Evolutionary conservation across 2,329 filamentous ascomycete genomes (phyloP).

Genomic region (Fusarium floridanum): DNA sequence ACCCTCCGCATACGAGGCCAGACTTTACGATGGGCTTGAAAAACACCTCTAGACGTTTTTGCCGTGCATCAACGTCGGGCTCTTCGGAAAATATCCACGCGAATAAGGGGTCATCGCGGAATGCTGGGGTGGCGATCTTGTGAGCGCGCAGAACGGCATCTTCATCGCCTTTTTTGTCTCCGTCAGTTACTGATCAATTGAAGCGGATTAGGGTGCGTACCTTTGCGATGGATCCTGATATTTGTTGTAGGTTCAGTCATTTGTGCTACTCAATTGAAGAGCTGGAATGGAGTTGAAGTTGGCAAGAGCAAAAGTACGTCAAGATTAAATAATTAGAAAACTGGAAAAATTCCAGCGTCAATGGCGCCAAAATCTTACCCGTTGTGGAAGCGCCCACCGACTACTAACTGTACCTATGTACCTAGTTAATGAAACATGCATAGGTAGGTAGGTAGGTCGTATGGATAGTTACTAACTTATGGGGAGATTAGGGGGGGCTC

Average conservation of each 20-base stretch:
- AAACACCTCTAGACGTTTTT: constrained; percentile 9
- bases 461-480: background rate
- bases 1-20: constrained; percentile 7
- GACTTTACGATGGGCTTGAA: constrained; percentile 15
- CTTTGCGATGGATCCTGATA: constrained; percentile 1
- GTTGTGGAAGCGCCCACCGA: background rate
- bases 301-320: background rate
- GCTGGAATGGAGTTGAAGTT: background rate
- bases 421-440: background rate
- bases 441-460: too few species aligned
- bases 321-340: background rate
- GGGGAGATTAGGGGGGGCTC: background rate
- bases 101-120: constrained; percentile 16
- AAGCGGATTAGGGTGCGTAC: background rate
- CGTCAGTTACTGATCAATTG: background rate
- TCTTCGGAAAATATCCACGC: constrained; percentile 17
- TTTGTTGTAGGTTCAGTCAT: background rate
- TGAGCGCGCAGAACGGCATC: background rate
- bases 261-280: background rate
- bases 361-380: background rate
- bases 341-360: background rate
- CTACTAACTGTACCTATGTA: background rate
- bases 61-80: constrained; percentile 1
- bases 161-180: background rate
- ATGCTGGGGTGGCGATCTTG: constrained; percentile 12